Conservation (phyloP, 2,329 filamentous ascomycete genomes). For the Fusarium stilboides region DNA sequence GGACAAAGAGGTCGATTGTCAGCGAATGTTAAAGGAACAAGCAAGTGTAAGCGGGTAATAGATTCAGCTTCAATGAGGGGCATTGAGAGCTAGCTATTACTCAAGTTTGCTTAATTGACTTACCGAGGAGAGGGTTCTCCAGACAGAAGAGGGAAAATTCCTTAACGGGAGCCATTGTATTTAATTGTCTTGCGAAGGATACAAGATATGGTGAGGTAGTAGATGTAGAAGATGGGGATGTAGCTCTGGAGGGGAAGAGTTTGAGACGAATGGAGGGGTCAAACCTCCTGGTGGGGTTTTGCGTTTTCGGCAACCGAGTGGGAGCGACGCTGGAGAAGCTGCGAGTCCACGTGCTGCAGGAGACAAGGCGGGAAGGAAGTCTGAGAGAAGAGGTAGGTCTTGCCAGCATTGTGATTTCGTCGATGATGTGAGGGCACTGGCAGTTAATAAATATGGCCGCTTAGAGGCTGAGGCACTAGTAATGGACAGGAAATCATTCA, state of each 20-base stretch:
- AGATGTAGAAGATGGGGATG: slow-evolving; percentile 26
- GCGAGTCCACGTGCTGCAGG: slow-evolving; percentile 46
- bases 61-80: slow-evolving; percentile 5
- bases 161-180: slow-evolving; percentile 79
- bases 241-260: slow-evolving; percentile 48
- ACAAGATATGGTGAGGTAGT: slow-evolving; percentile 23
- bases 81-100: slow-evolving; percentile 1
- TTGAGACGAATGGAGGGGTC: slow-evolving; percentile 50
- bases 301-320: slow-evolving; percentile 44
- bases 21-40: slow-evolving; percentile 32
- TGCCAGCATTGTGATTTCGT: slow-evolving; percentile 26
- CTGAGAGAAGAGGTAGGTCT: slow-evolving; percentile 21
- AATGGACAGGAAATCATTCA: neutral
- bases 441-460: neutral
- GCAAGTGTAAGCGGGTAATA: slow-evolving; percentile 23
- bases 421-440: neutral
- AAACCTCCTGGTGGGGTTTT: slow-evolving; percentile 44
- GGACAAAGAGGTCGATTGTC: slow-evolving; percentile 28
- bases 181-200: slow-evolving; percentile 41
- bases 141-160: slow-evolving; percentile 92
- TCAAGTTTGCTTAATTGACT: slow-evolving; percentile 46
- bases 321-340: slow-evolving; percentile 44
- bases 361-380: slow-evolving; percentile 26
- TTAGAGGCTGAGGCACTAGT: neutral
- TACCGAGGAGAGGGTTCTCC: slow-evolving; percentile 97